Conservation (phyloP, 2,329 filamentous ascomycete genomes). For the Seiridium cupressi region DNA sequence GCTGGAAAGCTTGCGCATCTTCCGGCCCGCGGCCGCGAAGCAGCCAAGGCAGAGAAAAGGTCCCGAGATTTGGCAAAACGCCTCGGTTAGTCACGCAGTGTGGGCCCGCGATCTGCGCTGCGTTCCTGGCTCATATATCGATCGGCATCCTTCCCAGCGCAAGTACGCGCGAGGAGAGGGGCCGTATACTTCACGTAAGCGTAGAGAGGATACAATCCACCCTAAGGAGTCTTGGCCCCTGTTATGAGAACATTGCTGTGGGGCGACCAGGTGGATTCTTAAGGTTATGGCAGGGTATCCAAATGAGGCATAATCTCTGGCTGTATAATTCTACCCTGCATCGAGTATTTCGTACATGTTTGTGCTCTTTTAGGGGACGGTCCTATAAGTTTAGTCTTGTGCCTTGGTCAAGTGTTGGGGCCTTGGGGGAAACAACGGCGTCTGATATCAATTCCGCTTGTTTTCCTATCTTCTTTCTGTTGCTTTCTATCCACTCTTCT, state of each 20-base stretch:
- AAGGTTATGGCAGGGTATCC: not conserved
- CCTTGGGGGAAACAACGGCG: not conserved
- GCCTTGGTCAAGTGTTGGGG: not conserved
- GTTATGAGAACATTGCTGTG: not conserved
- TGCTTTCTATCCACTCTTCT: not conserved
- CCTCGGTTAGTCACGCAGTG: too few species aligned
- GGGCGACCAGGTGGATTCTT: not conserved
- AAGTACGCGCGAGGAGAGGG: not conserved
- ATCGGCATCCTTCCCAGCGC: not conserved
- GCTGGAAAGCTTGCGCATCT: constrained; percentile 1
- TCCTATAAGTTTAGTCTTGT: not conserved
- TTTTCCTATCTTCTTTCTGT: not conserved
- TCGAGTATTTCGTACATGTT: not conserved
- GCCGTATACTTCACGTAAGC: not conserved
- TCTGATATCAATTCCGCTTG: not conserved
- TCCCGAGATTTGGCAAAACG: not conserved
- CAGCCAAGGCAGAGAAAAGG: not conserved
- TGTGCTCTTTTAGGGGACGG: not conserved
- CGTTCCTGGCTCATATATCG: not conserved
- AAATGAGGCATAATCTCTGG: not conserved
- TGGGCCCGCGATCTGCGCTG: too few species aligned
- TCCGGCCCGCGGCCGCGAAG: constrained; percentile 1
- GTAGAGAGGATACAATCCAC: not conserved
- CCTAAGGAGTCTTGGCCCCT: not conserved
- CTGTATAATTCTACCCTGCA: not conserved